Base-by-base conservation (phyloP, 192 early-diverging fungal species). In the Phycomyces nitens region DNA sequence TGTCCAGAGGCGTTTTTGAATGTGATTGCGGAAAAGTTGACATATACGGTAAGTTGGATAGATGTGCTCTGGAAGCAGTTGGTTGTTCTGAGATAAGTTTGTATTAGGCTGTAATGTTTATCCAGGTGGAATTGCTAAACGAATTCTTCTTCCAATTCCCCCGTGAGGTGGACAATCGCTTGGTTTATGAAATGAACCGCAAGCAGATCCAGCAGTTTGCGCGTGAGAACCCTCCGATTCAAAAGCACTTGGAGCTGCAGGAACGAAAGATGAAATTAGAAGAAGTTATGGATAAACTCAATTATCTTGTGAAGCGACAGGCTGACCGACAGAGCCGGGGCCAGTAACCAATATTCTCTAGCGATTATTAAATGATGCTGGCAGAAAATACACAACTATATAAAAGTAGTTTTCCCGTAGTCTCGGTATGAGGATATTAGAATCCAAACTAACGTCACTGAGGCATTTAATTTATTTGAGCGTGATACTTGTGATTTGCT, bases 91-190 rank as follows among this genome's bases (percentile, higher is more conserved):
- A 21, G 42, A 26, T 67, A 12, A 50, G 53, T 68, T 5, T 34
- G 27, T 51, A 54, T 29, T 47, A 77, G 77, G 90, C 94, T 40
- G 94, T 95, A 41, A 94, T 99, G 91, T 99, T 99, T 72, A 95
- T 99, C 66, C 92, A 94, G 71, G 92, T 96, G 18, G 96, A 99
- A 76, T 82, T 99, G 52, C 77, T 99, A 71, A 95, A 94, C 71
- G 96, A 99, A 75, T 99, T 97, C 78, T 94, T 96, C 70, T 97
- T 96, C 86, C 95, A 97, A 79, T 85, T 97, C 62, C 96, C 96
- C 39, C 77, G 96, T 40, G 93, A 96, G 77, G 86, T 99, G 20
- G 96, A 99, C 72, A 88, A 93, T 61, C 81, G 88, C 56, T 69
- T 99, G 60, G 94, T 95, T 58, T 96, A 96, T 57, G 91, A 89